Percentiles rank a stretch among this genome's conserved stretches.
Conservation (phyloP, 2,329 filamentous ascomycete species). For the Talaromyces funiculosus region DNA sequence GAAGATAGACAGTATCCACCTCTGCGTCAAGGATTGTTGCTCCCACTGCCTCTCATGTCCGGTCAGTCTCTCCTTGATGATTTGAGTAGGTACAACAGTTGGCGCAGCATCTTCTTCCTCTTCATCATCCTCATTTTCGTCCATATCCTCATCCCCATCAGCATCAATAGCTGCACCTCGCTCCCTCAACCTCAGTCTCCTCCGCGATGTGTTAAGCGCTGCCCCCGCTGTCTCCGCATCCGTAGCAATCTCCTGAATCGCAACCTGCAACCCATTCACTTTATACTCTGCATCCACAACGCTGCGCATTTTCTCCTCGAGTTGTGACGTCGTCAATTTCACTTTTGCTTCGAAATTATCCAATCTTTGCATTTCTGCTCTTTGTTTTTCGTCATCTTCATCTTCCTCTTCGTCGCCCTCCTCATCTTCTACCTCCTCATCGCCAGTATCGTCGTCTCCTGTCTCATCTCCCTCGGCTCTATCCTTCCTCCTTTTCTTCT, state of each 20-base stretch:
- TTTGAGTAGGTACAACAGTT: constrained; percentile 27
- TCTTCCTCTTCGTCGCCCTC: constrained; percentile 26
- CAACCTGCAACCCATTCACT: constrained; percentile 40
- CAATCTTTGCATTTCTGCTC: constrained; percentile 28
- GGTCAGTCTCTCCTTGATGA: constrained; percentile 31
- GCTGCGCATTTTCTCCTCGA: constrained; percentile 55
- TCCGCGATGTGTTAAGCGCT: constrained; percentile 21
- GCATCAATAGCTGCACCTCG: constrained; percentile 32
- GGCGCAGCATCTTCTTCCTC: constrained; percentile 34
- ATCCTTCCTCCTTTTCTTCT: constrained; percentile 17
- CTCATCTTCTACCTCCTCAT: constrained; percentile 27
- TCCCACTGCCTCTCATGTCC: constrained; percentile 33
- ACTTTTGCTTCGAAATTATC: constrained; percentile 43
- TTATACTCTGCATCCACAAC: constrained; percentile 53
- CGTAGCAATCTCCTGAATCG: constrained; percentile 39
- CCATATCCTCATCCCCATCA: constrained; percentile 24
- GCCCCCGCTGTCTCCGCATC: constrained; percentile 32
- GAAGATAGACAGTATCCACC: constrained; percentile 26
- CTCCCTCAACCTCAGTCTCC: constrained; percentile 24
- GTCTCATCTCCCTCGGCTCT: constrained; percentile 21
- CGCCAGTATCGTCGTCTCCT: constrained; percentile 27
- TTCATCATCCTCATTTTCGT: constrained; percentile 37
- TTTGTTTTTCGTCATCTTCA: constrained; percentile 30
- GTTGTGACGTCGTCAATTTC: constrained; percentile 46
- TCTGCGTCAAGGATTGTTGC: constrained; percentile 34